Evolutionary conservation across 176 grass and related monocot species (phyloP), one percentile per base, ranked within the genome.

Genomic region (Calamus simplicifolius): DNA sequence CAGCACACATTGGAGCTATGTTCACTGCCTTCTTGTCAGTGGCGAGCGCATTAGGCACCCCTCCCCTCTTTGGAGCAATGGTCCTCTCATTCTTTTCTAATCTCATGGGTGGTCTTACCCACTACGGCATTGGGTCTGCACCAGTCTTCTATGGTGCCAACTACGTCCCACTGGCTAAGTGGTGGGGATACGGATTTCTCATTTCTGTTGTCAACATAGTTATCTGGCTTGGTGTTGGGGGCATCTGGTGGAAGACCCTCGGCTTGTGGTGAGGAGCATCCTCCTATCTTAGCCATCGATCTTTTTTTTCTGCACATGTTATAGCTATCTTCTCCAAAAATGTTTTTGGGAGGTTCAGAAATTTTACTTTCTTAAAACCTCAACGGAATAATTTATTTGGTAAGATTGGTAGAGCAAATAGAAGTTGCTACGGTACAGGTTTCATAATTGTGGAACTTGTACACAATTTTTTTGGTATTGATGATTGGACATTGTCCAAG

Each of bases 1-100:
- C 94, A 0, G 94, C 94, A 51, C 94, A 98, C 72, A 98, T 98
- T 4, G 88, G 88, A 56, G 94, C 94, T 16, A 98, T 98, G 94
- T 98, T 98, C 61, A 83, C 94, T 0, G 88, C 94, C 12, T 98
- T 98, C 70, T 59, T 98, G 43, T 98, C 94, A 25, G 94, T 98
- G 60, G 68, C 94, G 1, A 83, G 67, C 31, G 94, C 88, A 59
- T 61, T 97, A 68, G 94, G 94, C 15, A 81, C 94, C 63, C 94
- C 94, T 79, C 38, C 68, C 4, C 82, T 88, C 15, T 70, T 98
- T 8, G 94, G 81, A 18, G 94, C 84, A 25, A 70, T 98, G 81
- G 79, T 93, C 23, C 82, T 98, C 57, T 81, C 88, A 4, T 98
- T 98, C 81, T 76, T 98, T 54, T 98, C 94, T 4, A 98, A 98